Evolutionary conservation across 768 basidiomycete genomes (phyloP), one percentile per base, ranked within the genome.

Genomic region (Lyophyllum decastes): DNA sequence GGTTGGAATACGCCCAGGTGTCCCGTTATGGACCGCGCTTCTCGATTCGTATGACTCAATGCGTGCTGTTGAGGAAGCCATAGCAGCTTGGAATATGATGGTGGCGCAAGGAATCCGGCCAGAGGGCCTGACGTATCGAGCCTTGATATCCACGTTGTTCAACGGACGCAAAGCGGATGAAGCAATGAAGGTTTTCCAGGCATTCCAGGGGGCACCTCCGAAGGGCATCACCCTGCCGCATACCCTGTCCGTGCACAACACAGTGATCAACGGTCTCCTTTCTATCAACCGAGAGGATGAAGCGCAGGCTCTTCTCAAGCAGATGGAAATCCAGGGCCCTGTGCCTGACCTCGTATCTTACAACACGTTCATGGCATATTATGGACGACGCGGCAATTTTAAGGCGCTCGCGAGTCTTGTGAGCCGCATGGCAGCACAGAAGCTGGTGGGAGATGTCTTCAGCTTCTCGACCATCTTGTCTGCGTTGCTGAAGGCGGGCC

Each of bases 381-480:
- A 90, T 65, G 82, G 81, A 14, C 81, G 84, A 35, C 82, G 76
- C 49, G 78, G 79, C 26, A 84, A 95, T 68, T 80, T 92, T 64
- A 79, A 82, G 52, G 76, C 74, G 1, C 76, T 95, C 58, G 83
- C 85, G 2, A 61, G 70, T 17, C 70, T 86, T 22, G 72, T 98
- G 47, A 78, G 80, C 47, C 71, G 77, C 55, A 85, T 96, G 76
- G 70, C 76, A 24, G 68, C 76, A 14, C 77, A 73, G 1, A 78
- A 79, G 0, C 65, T 96, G 33, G 64, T 72, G 21, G 90, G 93
- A 7, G 92, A 98, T 68, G 83, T 90, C 11, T 85, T 88, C 71
- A 97, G 90, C 0, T 98, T 88, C 70, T 94, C 95, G 3, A 94
- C 88, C 12, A 80, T 98, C 30, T 84, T 98, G 17, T 84, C 88